Percentiles rank a stretch among this genome's conserved stretches.
Conservation (phyloP, 2,329 filamentous ascomycete species). For the Ceratocystis albifundus region DNA sequence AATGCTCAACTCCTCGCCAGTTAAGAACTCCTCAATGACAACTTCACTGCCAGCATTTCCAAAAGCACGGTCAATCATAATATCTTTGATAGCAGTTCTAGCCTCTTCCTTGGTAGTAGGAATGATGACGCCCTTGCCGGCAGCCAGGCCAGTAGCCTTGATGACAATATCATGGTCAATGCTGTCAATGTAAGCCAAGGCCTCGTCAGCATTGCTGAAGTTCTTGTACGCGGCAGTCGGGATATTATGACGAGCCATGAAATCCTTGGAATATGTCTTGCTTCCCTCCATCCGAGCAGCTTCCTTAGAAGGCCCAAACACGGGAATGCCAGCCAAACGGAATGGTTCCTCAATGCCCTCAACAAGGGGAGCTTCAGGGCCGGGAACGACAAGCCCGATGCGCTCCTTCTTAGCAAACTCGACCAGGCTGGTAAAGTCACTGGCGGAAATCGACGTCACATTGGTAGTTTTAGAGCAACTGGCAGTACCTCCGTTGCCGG, state of each 20-base stretch:
- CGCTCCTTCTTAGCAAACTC: slow-evolving; percentile 59
- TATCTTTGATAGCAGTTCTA: slow-evolving; percentile 66
- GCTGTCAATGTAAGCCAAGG: slow-evolving; percentile 60
- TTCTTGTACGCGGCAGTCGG: slow-evolving; percentile 87
- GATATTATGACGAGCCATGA: slow-evolving; percentile 84
- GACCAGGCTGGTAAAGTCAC: slow-evolving; percentile 69
- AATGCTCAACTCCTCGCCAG: slow-evolving; percentile 85
- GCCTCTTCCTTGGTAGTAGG: slow-evolving; percentile 74
- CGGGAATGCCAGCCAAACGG: slow-evolving; percentile 57
- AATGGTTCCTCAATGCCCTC: slow-evolving; percentile 83
- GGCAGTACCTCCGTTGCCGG: slow-evolving; percentile 81
- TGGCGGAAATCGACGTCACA: slow-evolving; percentile 52
- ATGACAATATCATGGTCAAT: slow-evolving; percentile 70
- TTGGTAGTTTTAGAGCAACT: slow-evolving; percentile 61
- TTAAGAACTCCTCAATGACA: slow-evolving; percentile 87
- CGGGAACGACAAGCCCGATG: slow-evolving; percentile 76
- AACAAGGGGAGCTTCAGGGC: slow-evolving; percentile 87
- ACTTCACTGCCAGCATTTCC: slow-evolving; percentile 79
- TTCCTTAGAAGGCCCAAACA: slow-evolving; percentile 74
- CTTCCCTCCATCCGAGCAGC: slow-evolving; percentile 89
- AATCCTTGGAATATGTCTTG: slow-evolving; percentile 96
- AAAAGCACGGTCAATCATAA: slow-evolving; percentile 83
- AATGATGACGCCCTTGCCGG: slow-evolving; percentile 91
- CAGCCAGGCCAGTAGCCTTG: slow-evolving; percentile 85
- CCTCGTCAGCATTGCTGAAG: slow-evolving; percentile 65